A percentile compares a stretch with the other conserved stretches of the same genome.
Evolutionary conservation across 2,329 filamentous ascomycete species (phyloP).

Genomic region (Thielaviopsis populi): DNA sequence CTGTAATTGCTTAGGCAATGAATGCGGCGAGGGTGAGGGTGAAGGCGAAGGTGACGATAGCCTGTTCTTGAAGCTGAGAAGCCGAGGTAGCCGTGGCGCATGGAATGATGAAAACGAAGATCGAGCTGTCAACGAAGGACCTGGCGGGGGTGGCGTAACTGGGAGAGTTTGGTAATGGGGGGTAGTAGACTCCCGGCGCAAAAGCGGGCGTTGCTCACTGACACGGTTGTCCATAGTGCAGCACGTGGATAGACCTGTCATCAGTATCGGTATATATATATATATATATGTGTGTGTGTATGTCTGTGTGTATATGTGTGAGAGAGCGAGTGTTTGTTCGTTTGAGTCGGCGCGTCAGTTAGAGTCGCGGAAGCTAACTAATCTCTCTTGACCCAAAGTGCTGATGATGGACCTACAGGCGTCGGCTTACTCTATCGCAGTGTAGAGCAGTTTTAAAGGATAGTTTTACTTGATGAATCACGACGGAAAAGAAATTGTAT

Average conservation of each 20-base stretch:
- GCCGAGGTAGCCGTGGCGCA: slow-evolving; percentile 4
- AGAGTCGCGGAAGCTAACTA: too few relatives aligned
- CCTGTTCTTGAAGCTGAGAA: background rate
- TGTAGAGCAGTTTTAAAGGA: too few relatives aligned
- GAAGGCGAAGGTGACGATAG: background rate
- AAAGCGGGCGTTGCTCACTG: slow-evolving; percentile 6
- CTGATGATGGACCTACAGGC: too few relatives aligned
- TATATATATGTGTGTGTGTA: too few relatives aligned
- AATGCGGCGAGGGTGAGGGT: background rate
- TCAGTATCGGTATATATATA: background rate
- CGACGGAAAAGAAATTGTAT: background rate
- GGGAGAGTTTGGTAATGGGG: slow-evolving; percentile 16
- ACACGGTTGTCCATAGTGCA: background rate
- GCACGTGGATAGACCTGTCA: background rate
- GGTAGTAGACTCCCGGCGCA: slow-evolving; percentile 10
- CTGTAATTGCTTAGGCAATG: background rate
- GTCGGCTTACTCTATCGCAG: too few relatives aligned
- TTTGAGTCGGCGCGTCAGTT: too few relatives aligned
- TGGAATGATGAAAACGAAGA: slow-evolving; percentile 8
- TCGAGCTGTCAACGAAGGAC: background rate
- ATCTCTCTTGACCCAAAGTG: too few relatives aligned
- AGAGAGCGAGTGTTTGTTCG: too few relatives aligned
- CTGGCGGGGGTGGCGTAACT: slow-evolving; percentile 7
- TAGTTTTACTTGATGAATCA: too few relatives aligned
- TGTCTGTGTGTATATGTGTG: too few relatives aligned